Percentiles rank a stretch among this genome's conserved stretches.
These are phyloP conservation scores for Coemansia sp. DNA, from an alignment of 192 early-diverging fungal genomes.

Conservation along the genomic window DNA sequence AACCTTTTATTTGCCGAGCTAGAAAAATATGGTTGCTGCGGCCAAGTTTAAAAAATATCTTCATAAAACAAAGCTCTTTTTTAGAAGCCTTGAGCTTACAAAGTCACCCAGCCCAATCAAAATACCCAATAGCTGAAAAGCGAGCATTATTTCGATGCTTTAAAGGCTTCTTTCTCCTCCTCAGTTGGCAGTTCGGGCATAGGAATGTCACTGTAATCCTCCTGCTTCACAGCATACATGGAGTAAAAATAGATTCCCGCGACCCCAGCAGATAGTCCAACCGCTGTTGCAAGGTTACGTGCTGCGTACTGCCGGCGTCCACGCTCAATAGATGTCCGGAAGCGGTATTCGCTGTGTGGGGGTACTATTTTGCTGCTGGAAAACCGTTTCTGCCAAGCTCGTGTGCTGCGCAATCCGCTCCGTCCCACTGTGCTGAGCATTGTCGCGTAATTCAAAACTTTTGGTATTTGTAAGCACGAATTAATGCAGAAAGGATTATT, in stretches of 20 bases:
- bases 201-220: slow-evolving; percentile 72
- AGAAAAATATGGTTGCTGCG: no score
- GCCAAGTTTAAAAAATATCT: no score
- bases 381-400: neutral
- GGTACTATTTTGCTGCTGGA: neutral
- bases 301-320: slow-evolving; percentile 34
- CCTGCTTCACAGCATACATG: slow-evolving; percentile 70
- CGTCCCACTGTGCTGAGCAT: neutral
- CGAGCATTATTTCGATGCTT: neutral
- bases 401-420: slow-evolving; percentile 11
- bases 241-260: slow-evolving; percentile 62
- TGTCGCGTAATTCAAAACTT: neutral
- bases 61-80: no score
- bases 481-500: neutral
- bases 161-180: slow-evolving; percentile 30
- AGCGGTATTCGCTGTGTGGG: slow-evolving; percentile 38
- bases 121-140: no score
- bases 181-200: slow-evolving; percentile 55
- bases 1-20: neutral
- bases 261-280: slow-evolving; percentile 15
- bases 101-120: no score
- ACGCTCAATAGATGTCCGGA: slow-evolving; percentile 48
- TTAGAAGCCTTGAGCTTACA: no score
- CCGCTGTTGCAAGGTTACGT: slow-evolving; percentile 28
- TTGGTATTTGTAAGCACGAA: neutral